Conservation (phyloP, 2,329 filamentous ascomycete genomes). For the Scopulariopsis brevicaulis region DNA sequence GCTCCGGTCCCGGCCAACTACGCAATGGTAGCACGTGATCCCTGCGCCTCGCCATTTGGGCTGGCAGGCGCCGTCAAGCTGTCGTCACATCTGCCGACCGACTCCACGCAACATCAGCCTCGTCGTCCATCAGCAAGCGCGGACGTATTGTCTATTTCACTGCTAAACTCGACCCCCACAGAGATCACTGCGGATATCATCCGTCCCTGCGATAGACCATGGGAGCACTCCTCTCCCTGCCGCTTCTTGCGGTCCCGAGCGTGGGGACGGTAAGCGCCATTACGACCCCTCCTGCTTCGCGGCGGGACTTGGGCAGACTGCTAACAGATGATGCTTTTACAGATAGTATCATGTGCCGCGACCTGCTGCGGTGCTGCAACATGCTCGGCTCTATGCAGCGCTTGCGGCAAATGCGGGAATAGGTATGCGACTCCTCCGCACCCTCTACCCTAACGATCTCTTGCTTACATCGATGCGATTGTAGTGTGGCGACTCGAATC, state of each 20-base stretch:
- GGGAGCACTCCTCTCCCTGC: constrained; percentile 85
- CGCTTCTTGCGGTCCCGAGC: constrained; percentile 79
- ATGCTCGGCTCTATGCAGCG: constrained; percentile 89
- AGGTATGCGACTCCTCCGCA: constrained; percentile 41
- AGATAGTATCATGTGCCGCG: constrained; percentile 68
- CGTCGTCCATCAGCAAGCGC: neutral
- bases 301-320: neutral
- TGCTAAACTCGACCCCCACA: neutral
- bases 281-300: neutral
- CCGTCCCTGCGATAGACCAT: constrained; percentile 32
- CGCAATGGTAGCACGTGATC: neutral
- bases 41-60: neutral
- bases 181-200: neutral
- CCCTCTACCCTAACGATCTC: constrained; percentile 6
- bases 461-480: neutral
- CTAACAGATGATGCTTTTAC: constrained; percentile 6
- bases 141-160: neutral
- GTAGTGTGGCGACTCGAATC: constrained; percentile 88
- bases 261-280: constrained; percentile 61
- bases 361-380: constrained; percentile 96
- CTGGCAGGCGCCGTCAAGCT: neutral
- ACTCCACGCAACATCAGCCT: neutral
- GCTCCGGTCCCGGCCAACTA: neutral
- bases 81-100: neutral
- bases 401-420: constrained; percentile 94